Base-by-base conservation (phyloP, 2,329 filamentous ascomycete species). In the Macrophomina tecta region DNA sequence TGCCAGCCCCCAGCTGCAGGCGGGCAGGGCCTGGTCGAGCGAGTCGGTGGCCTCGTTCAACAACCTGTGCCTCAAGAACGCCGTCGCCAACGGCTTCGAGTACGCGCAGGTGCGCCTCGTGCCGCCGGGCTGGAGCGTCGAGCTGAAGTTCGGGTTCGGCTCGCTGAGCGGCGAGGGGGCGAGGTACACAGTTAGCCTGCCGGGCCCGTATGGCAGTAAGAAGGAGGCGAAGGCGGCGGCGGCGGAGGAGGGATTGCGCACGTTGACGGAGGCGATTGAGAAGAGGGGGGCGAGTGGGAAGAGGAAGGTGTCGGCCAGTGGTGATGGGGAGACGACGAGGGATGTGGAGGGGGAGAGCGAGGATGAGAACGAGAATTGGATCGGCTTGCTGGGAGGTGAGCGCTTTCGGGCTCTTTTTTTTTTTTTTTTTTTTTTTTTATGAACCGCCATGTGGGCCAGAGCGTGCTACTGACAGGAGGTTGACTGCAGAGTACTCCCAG, bases 211-310 rank as follows among this genome's bases (percentile, higher is more conserved):
- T 68, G 69, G 70, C 7, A 79, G 72, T 46, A 82, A 83, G 72
- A 78, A 79, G 67, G 78, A 80, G 60, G 81, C 79, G 0, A 82
- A 80, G 66, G 81, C 83, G 66, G 76, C 72, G 1, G 60, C 79
- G 28, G 77, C 76, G 49, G 74, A 75, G 70, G 69, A 67, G n/a
- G 79, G 72, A 2, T 45, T 80, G 5, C 68, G 67, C 2, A 56
- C 74, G 3, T 53, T 81, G 5, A 70, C 72, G 7, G 51, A 64
- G 11, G 68, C 76, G 48, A 71, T 72, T 45, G 67, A 45, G 18
- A 66, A 72, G 46, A 73, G 75, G 52, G 52, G 52, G 14, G 30
- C 51, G 0, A 32, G n/a, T 5, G 23, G 23, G 16, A 67, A 74
- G 45, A 64, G 60, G 5, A 77, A 75, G 66, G 69, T 40, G 36